These are phyloP conservation scores for Wallemia hederae DNA, from an alignment of 1,284 basidiomycete species.

Conservation along the genomic window DNA sequence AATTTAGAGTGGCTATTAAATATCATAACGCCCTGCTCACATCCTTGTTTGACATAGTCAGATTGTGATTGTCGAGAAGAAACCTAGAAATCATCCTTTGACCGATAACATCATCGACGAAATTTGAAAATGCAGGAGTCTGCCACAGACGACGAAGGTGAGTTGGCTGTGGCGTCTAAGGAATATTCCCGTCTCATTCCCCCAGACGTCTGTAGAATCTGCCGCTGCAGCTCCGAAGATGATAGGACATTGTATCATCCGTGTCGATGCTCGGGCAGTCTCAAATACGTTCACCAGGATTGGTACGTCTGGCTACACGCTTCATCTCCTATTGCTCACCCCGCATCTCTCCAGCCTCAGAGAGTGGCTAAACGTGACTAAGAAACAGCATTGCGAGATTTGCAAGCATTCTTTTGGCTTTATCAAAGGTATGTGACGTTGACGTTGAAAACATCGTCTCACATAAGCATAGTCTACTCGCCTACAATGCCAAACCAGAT, in stretches of 20 bases:
- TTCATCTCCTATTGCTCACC: neutral
- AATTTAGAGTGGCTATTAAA: neutral
- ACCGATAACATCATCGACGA: too few species aligned
- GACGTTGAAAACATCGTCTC: too few species aligned
- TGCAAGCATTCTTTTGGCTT: neutral
- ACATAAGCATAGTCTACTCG: too few species aligned
- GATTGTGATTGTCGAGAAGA: neutral
- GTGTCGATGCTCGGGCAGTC: neutral
- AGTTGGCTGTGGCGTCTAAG: neutral
- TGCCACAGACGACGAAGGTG: neutral
- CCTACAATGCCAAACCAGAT: neutral
- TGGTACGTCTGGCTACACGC: neutral
- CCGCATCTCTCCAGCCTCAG: neutral
- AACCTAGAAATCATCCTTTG: neutral
- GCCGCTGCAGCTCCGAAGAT: neutral
- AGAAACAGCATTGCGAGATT: neutral
- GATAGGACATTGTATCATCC: neutral
- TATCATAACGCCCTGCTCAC: neutral
- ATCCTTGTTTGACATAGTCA: neutral
- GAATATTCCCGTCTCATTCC: neutral
- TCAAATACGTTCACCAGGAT: neutral
- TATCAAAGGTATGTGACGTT: neutral
- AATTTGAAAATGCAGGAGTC: neutral
- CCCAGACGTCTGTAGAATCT: neutral
- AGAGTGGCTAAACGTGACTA: neutral